Conservation (phyloP, 176 grass and related monocot genomes). For the Carex cristatella region DNA sequence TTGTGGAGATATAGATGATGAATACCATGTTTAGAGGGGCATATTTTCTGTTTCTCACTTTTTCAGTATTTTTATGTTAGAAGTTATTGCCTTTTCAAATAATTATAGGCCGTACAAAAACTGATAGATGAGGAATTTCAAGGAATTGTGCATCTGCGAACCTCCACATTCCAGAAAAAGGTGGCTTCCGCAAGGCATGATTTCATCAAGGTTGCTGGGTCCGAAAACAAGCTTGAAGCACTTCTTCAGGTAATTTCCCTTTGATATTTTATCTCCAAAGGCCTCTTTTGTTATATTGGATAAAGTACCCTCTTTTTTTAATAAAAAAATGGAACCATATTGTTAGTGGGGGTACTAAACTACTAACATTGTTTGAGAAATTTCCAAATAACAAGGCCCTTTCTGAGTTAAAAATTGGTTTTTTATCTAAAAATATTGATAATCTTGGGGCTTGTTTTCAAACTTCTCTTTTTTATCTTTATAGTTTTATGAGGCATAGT, state of each 20-base stretch:
- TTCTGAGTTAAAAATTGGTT: background rate
- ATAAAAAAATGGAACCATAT: background rate
- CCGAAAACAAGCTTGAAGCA: conserved; percentile 94
- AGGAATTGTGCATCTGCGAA: conserved; percentile 85
- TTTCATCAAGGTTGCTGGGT: conserved; percentile 85
- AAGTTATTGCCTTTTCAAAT: conserved; percentile 6
- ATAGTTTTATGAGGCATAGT: background rate
- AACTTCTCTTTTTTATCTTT: background rate
- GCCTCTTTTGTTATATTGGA: conserved; percentile 6
- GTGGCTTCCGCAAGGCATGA: conserved; percentile 95
- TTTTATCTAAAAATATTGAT: background rate
- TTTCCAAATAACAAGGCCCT: background rate
- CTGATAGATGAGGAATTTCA: conserved; percentile 93
- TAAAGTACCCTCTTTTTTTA: background rate
- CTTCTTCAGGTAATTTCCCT: conserved; percentile 65
- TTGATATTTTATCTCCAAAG: conserved; percentile 4
- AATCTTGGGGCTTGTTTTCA: background rate
- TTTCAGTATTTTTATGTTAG: background rate
- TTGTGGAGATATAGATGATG: background rate
- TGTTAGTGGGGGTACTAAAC: background rate
- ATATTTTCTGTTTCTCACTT: background rate
- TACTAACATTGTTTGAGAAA: background rate
- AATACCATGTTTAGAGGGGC: background rate
- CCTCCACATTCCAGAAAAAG: conserved; percentile 84
- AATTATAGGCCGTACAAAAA: conserved; percentile 72